These are phyloP conservation scores for Castanospermum australe DNA, from an alignment of 306 rosid genomes.

Conservation along the genomic window DNA sequence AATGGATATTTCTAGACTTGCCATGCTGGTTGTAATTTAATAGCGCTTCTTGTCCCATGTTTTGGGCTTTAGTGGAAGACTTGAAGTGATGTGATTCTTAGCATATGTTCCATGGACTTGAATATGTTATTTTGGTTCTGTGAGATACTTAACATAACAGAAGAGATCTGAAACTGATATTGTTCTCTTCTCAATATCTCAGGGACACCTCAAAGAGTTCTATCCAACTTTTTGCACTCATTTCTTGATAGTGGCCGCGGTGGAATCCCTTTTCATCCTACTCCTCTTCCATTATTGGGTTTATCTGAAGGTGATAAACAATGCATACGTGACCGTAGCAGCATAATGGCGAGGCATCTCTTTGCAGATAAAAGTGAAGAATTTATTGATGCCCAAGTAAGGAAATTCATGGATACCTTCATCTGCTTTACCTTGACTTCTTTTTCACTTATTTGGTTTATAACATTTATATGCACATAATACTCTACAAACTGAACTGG, in stretches of 20 bases:
- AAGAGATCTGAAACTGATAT: neutral
- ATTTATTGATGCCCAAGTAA: constrained; percentile 88
- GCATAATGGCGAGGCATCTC: constrained; percentile 98
- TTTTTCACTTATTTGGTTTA: neutral
- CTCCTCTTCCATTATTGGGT: constrained; percentile 84
- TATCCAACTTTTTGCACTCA: constrained; percentile 86
- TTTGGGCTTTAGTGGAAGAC: neutral
- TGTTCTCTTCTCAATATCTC: constrained; percentile 34
- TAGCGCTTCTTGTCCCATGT: neutral
- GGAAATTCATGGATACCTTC: constrained; percentile 18
- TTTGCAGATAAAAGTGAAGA: constrained; percentile 95
- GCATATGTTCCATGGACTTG: neutral
- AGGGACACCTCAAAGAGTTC: constrained; percentile 95
- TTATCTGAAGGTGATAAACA: constrained; percentile 92
- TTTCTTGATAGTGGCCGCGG: constrained; percentile 91
- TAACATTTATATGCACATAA: neutral
- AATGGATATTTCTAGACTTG: neutral
- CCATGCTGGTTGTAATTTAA: neutral
- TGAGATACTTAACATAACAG: neutral
- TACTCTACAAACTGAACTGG: constrained; percentile 12
- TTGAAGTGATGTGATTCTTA: neutral
- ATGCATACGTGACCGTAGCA: constrained; percentile 92
- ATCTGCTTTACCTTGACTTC: neutral
- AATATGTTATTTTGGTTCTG: constrained; percentile 12
- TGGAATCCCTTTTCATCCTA: constrained; percentile 84